A percentile compares a stretch with the other conserved stretches of the same genome.
phyloP scores from a whole-genome alignment of 257 asterid genomes.

The Fraxinus cuspidata region DNA sequence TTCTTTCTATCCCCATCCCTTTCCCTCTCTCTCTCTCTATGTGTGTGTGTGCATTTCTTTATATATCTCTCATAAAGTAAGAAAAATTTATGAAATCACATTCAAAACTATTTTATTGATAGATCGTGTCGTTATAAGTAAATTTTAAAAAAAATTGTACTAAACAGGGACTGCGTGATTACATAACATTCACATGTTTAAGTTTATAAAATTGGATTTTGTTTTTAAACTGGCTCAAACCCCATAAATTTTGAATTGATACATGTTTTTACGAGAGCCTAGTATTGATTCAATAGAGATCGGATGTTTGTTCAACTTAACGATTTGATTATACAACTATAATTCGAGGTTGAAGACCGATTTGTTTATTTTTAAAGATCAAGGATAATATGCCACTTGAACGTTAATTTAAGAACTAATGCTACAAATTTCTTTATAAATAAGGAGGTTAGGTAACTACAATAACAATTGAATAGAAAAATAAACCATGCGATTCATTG shows the following conservation, averaged over 20 bases:
- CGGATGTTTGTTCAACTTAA: neutral
- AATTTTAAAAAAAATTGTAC: no score
- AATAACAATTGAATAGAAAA: neutral
- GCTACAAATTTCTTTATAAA: neutral
- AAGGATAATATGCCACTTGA: neutral
- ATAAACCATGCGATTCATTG: constrained; percentile 1
- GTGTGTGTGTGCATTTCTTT: no score
- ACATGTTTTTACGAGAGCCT: neutral
- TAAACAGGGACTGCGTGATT: no score
- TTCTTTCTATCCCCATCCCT: neutral
- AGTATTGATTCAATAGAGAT: no score
- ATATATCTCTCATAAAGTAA: no score
- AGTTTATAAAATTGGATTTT: constrained; percentile 4
- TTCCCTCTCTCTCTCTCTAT: neutral
- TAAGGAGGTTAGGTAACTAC: neutral
- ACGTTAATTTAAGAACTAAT: neutral
- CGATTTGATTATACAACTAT: neutral
- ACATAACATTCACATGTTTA: neutral
- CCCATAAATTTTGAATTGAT: no score
- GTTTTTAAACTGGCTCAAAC: no score
- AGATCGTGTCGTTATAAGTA: no score
- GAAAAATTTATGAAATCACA: no score
- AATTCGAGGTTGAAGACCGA: neutral
- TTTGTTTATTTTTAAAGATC: no score
- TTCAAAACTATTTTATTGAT: no score